Conservation (phyloP, 345 rosid species). For the Cardamine occulta region DNA sequence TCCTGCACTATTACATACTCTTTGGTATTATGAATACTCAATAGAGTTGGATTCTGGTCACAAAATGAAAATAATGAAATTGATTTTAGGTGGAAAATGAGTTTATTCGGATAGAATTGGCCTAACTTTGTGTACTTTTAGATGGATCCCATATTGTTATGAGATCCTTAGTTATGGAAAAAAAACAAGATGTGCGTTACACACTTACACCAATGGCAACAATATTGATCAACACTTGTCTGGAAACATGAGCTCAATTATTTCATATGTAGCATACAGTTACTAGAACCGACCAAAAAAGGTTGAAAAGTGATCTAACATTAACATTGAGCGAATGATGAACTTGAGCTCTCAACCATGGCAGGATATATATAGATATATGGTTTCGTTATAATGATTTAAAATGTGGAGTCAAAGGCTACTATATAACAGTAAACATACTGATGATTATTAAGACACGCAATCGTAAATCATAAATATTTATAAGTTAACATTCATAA, state of each 20-base stretch:
- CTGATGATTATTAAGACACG: neutral
- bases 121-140: neutral
- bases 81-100: neutral
- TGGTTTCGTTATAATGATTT: neutral
- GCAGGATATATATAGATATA: neutral
- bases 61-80: neutral
- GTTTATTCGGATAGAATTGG: neutral
- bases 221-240: neutral
- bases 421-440: neutral
- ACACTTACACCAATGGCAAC: neutral
- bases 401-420: slow-evolving; percentile 21
- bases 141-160: neutral
- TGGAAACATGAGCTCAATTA: neutral
- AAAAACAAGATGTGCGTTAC: neutral
- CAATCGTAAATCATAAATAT: neutral
- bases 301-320: neutral
- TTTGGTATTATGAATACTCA: slow-evolving; percentile 6
- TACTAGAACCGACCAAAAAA: neutral
- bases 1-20: slow-evolving; percentile 12
- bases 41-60: slow-evolving; percentile 5
- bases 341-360: neutral
- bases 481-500: neutral
- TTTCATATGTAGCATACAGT: neutral
- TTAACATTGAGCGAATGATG: neutral
- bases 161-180: neutral